phyloP scores from a whole-genome alignment of 768 basidiomycete genomes.

The Lentinula edodes region DNA sequence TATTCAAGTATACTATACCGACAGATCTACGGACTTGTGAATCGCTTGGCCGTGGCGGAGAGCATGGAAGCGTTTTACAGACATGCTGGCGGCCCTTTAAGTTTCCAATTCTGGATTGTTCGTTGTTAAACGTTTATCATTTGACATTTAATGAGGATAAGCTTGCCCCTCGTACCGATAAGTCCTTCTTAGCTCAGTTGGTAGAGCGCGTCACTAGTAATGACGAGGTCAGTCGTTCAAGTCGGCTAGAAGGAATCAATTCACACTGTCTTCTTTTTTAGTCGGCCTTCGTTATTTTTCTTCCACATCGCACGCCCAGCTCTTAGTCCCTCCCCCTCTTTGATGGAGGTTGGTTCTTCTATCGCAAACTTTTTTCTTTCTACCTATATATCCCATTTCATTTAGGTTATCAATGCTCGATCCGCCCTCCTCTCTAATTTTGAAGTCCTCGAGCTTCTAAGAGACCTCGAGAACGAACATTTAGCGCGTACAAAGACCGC shows the following conservation, averaged over 20 bases:
- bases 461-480: slow-evolving; percentile 72
- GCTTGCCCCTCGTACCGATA: too few relatives aligned
- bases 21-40: slow-evolving; percentile 7
- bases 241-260: slow-evolving; percentile 4
- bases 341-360: slow-evolving; percentile 6
- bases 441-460: slow-evolving; percentile 77
- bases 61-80: slow-evolving; percentile 8
- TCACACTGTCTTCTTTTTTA: background rate
- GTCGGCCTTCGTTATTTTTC: too few relatives aligned
- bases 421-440: slow-evolving; percentile 83
- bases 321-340: background rate
- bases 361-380: background rate
- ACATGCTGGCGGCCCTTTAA: background rate
- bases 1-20: too few relatives aligned
- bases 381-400: too few relatives aligned
- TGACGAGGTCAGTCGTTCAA: slow-evolving; percentile 7
- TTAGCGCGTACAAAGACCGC: slow-evolving; percentile 64
- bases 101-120: too few relatives aligned
- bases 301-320: too few relatives aligned
- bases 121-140: too few relatives aligned
- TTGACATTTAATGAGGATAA: too few relatives aligned
- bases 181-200: slow-evolving; percentile 50
- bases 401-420: slow-evolving; percentile 62
- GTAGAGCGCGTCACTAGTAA: slow-evolving; percentile 54
- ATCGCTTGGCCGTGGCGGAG: slow-evolving; percentile 13